Base-by-base conservation (phyloP, 441 rosid species). In the Omphalea diandra region DNA sequence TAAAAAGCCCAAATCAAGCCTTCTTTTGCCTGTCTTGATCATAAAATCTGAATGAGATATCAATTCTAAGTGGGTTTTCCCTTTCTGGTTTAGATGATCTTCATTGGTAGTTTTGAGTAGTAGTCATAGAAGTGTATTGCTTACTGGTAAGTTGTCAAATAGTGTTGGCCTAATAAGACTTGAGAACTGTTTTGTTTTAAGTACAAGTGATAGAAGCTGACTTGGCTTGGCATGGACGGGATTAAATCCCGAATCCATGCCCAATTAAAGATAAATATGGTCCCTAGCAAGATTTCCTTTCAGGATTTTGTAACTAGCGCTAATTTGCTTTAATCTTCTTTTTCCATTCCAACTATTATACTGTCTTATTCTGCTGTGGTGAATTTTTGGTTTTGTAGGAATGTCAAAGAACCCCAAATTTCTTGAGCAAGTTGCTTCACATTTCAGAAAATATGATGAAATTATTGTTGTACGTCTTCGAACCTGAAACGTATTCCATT, bases 401-500 rank as follows among this genome's bases (percentile, higher is more conserved):
- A 80, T 90, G 91, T 63, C 83, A 8, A 87, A 83, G 89, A 94
- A 94, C 78, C 78, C 76, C 36, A 78, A 75, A 47, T 94, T 94
- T 74, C 29, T 86, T 65, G 77, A 83, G 46, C 80, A 94, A 82
- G 94, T 90, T 22, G 81, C 82, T 6, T 58, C 77, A 9, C 85
- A 77, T 68, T 91, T 90, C 57, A 83, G 87, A 57, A 85, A 86
- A 79, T 85, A 90, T 47, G 94, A 88, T 76, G 98, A 94, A 72
- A 84, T 94, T 64, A 81, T 94, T 72, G 85, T 91, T 29, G 98
- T 90, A 75, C 41, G 93, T 74, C 12, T 6, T 43, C 58, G 18
- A 40, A 40, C 49, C 62, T 38, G 26, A 18, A 10, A 12, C 47
- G 15, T 26, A 3, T 26, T 17, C 27, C 1, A 3, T 11, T 10